phyloP scores from a whole-genome alignment of 352 stramenopile species.

The Blastocystis sp. region DNA sequence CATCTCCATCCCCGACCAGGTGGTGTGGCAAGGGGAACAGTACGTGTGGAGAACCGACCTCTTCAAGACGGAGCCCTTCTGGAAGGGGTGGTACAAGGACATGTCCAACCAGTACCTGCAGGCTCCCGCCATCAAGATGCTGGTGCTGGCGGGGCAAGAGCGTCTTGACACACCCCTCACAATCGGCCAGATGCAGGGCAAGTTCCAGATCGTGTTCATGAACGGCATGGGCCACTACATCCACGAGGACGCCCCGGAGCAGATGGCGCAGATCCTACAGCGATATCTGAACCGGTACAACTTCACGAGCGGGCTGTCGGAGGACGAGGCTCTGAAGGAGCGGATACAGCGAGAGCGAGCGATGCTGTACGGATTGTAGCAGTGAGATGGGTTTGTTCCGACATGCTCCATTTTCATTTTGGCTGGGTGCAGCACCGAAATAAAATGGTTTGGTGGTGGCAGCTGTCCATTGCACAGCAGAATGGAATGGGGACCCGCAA shows the following conservation, averaged over 20 bases:
- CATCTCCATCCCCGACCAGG: slow-evolving; percentile 80
- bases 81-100: slow-evolving; percentile 80
- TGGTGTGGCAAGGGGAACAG: slow-evolving; percentile 75
- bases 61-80: slow-evolving; percentile 77
- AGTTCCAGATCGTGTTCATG: slow-evolving; percentile 82
- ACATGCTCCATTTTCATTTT: neutral
- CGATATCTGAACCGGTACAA: slow-evolving; percentile 1
- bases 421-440: too few species aligned
- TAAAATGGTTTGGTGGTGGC: too few species aligned
- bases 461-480: too few species aligned
- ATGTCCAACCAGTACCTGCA: slow-evolving; percentile 82
- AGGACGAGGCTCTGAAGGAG: slow-evolving; percentile 10
- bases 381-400: neutral
- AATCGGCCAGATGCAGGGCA: slow-evolving; percentile 84
- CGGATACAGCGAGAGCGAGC: slow-evolving; percentile 29
- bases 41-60: slow-evolving; percentile 80
- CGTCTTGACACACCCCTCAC: slow-evolving; percentile 82
- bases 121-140: slow-evolving; percentile 78
- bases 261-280: neutral
- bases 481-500: neutral
- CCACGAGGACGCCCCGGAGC: slow-evolving; percentile 41
- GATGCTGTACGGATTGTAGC: slow-evolving; percentile 10
- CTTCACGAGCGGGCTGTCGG: neutral
- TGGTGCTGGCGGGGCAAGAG: slow-evolving; percentile 80
- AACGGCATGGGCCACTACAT: slow-evolving; percentile 76